These are phyloP conservation scores for Boletus sp. DNA, from an alignment of 768 basidiomycete genomes.

Conservation along the genomic window DNA sequence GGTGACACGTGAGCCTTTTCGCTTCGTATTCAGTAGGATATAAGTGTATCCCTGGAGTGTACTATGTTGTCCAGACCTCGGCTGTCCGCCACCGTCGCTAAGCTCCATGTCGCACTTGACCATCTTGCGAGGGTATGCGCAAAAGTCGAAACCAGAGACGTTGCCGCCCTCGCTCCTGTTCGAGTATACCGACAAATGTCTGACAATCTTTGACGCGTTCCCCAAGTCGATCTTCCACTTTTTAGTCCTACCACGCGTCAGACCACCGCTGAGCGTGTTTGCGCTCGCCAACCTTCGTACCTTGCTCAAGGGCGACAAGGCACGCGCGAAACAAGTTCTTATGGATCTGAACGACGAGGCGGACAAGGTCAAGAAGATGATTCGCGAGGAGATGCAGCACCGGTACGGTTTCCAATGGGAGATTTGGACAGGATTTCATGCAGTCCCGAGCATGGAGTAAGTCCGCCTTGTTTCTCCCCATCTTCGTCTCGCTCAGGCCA, in stretches of 20 bases:
- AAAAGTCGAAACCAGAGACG: conserved; percentile 41
- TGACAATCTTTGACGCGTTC: conserved; percentile 73
- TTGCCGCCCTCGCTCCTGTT: conserved; percentile 65
- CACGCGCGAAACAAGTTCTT: conserved; percentile 53
- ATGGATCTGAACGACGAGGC: conserved; percentile 56
- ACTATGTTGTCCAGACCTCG: conserved; percentile 16
- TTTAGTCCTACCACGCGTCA: conserved; percentile 70
- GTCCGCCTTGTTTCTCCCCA: conserved; percentile 27
- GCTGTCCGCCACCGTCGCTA: background rate
- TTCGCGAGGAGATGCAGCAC: conserved; percentile 77
- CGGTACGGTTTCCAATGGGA: conserved; percentile 75
- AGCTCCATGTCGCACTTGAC: conserved; percentile 43
- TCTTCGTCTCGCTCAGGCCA: background rate
- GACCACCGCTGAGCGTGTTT: conserved; percentile 28
- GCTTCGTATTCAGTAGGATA: conserved; percentile 2
- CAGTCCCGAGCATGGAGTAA: conserved; percentile 81
- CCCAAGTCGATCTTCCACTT: conserved; percentile 90
- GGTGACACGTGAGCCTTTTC: conserved; percentile 18
- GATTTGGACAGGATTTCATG: conserved; percentile 84
- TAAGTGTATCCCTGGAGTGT: conserved; percentile 2
- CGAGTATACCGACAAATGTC: conserved; percentile 47
- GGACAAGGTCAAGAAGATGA: conserved; percentile 50
- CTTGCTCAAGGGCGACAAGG: conserved; percentile 54
- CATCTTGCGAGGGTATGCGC: conserved; percentile 62
- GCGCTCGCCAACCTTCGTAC: conserved; percentile 55